Evolutionary conservation across 306 rosid species (phyloP).

Genomic region (Trichosanthes truncata): DNA sequence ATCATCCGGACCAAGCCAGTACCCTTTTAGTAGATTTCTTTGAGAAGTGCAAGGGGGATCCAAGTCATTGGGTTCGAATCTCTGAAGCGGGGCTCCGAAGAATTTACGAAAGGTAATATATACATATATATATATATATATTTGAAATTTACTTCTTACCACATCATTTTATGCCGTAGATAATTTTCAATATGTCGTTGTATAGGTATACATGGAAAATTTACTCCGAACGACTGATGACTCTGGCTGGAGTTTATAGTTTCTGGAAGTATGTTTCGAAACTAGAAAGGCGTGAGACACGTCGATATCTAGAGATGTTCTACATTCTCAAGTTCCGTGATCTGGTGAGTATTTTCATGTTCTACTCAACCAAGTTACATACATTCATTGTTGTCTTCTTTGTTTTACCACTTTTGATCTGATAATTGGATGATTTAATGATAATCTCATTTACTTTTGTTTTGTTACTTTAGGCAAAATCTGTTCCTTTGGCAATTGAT

Average conservation of each 20-base stretch:
- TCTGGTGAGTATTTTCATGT: slow-evolving; percentile 48
- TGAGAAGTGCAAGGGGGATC: slow-evolving; percentile 50
- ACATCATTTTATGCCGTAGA: not conserved
- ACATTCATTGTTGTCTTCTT: not conserved
- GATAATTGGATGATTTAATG: not conserved
- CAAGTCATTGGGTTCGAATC: slow-evolving; percentile 55
- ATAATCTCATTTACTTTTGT: not conserved
- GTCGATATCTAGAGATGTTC: slow-evolving; percentile 92
- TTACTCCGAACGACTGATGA: slow-evolving; percentile 85
- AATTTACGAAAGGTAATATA: slow-evolving; percentile 68
- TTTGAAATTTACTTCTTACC: not conserved
- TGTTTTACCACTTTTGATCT: not conserved
- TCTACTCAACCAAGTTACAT: no score
- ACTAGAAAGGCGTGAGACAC: slow-evolving; percentile 79
- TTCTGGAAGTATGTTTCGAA: slow-evolving; percentile 96
- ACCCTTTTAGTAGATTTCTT: slow-evolving; percentile 52
- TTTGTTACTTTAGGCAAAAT: slow-evolving; percentile 46
- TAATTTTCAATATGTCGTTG: not conserved
- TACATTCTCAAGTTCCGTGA: slow-evolving; percentile 85
- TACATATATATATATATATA: no score
- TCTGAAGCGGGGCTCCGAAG: slow-evolving; percentile 78
- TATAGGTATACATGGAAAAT: slow-evolving; percentile 89
- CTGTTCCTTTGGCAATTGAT: slow-evolving; percentile 56
- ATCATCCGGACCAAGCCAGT: slow-evolving; percentile 70
- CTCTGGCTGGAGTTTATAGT: slow-evolving; percentile 82